phyloP scores from a whole-genome alignment of 2,329 filamentous ascomycete genomes.

The Lanzia echinophila region DNA sequence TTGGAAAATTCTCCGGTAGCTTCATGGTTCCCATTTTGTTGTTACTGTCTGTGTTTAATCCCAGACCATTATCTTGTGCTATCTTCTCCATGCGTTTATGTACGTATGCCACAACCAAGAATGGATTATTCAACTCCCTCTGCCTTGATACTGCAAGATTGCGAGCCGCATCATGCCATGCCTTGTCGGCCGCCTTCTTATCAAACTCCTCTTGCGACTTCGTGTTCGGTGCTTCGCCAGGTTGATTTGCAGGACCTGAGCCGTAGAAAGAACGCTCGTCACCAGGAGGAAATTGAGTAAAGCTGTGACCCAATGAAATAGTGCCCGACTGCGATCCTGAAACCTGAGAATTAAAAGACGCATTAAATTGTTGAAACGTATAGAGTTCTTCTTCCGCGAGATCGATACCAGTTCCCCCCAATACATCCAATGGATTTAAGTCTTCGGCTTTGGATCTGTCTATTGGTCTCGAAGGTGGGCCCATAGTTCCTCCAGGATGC shows the following conservation, averaged over 20 bases:
- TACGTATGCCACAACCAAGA: constrained; percentile 30
- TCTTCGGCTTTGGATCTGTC: constrained; percentile 51
- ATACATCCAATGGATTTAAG: constrained; percentile 74
- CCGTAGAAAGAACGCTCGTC: constrained; percentile 55
- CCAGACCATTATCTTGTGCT: constrained; percentile 50
- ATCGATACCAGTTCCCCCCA: constrained; percentile 81
- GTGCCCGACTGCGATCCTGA: constrained; percentile 36
- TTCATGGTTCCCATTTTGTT: constrained; percentile 38
- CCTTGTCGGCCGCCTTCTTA: constrained; percentile 57
- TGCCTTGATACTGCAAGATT: constrained; percentile 48
- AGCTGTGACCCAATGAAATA: constrained; percentile 39
- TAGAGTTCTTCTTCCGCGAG: constrained; percentile 80
- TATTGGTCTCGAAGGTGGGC: constrained; percentile 52
- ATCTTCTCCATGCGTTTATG: constrained; percentile 47
- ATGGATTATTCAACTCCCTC: constrained; percentile 51
- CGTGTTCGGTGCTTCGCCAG: constrained; percentile 39
- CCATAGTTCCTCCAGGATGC: constrained; percentile 42
- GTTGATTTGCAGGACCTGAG: constrained; percentile 59
- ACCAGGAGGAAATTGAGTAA: constrained; percentile 48
- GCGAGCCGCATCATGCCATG: constrained; percentile 58
- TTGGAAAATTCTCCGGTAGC: constrained; percentile 24
- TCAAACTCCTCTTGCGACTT: constrained; percentile 57
- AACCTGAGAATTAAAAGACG: constrained; percentile 40
- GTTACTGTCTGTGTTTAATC: constrained; percentile 51
- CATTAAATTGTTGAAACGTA: constrained; percentile 60